Evolutionary conservation across 441 rosid species (phyloP), one percentile per base, ranked within the genome.

Genomic region (Gossypium trilobum): DNA sequence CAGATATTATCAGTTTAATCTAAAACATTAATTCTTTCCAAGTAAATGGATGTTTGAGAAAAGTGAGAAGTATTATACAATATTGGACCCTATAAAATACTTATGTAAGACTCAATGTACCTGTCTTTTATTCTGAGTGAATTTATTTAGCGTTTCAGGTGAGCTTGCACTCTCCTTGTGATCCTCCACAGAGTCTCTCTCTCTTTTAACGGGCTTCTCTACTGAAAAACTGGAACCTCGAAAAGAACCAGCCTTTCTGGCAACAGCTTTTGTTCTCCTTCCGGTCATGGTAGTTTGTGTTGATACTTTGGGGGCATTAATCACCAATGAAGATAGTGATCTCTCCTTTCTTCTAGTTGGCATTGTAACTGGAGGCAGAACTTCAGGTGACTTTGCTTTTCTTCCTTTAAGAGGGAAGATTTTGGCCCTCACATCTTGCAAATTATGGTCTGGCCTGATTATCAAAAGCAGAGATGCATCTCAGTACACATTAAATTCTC

Each of bases 381-480:
- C 68, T 62, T 78, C 85, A 55, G 85, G 78, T 54, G 82, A 77
- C 76, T 78, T 75, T 29, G 74, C 82, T 66, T 83, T 85, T 79
- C 80, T 79, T 75, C 82, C 72, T 71, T 69, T 85, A 8, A 73
- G 72, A 77, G 91, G 87, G 78, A 89, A 89, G 51, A 89, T 77
- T 82, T 82, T 89, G 65, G 87, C 82, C 73, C 88, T 85, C 74
- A 89, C 77, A 75, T 89, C 91, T 82, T 89, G 89, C 80, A 86
- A 77, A 82, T 77, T 80, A 79, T 89, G 91, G 82, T 89, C 94
- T 44, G 90, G 91, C 90, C 94, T 89, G 85, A 76, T 74, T 42
- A 58, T 56, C 70, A 73, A 58, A 72, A n/a, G 78, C 64, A 56
- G 54, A 51, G 16, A 54, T 25, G 20, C 42, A 59, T 50, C 19